Evolutionary conservation across 1,139 yeast species (phyloP).

Genomic region (Kluyveromyces sp.): DNA sequence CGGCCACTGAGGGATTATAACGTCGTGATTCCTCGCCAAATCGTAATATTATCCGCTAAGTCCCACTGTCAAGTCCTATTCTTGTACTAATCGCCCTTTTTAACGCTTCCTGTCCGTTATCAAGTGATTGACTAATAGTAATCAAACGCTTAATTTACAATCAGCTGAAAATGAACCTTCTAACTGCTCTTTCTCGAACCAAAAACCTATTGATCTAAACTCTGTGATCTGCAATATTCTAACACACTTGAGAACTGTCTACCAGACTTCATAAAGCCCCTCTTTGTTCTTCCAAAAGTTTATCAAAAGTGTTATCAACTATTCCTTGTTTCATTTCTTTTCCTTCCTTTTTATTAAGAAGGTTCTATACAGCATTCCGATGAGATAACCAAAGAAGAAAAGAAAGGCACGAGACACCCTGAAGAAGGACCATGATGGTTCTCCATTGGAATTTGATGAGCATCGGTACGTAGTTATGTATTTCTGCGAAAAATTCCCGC

Average conservation of each 20-base stretch:
- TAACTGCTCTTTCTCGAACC: background rate
- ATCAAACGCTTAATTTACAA: background rate
- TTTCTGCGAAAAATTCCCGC: background rate
- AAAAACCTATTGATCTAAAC: too few relatives aligned
- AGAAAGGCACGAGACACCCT: too few relatives aligned
- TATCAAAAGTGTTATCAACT: background rate
- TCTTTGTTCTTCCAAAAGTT: background rate
- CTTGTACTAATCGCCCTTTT: too few relatives aligned
- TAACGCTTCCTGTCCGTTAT: too few relatives aligned
- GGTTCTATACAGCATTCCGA: background rate
- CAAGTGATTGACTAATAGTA: background rate
- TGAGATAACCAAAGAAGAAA: too few relatives aligned
- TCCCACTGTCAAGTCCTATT: background rate
- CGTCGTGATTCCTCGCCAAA: too few relatives aligned
- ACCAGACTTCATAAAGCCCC: background rate
- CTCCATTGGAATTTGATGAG: too few relatives aligned
- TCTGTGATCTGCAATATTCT: too few relatives aligned
- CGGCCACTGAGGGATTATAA: too few relatives aligned
- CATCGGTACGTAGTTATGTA: background rate
- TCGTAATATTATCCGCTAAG: too few relatives aligned
- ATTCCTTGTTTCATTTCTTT: background rate
- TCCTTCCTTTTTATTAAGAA: background rate
- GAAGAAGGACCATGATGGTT: too few relatives aligned
- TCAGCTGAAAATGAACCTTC: background rate
- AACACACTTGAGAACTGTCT: too few relatives aligned